These are phyloP conservation scores for Epichloe bromicola DNA, from an alignment of 2,329 filamentous ascomycete species.

Conservation along the genomic window DNA sequence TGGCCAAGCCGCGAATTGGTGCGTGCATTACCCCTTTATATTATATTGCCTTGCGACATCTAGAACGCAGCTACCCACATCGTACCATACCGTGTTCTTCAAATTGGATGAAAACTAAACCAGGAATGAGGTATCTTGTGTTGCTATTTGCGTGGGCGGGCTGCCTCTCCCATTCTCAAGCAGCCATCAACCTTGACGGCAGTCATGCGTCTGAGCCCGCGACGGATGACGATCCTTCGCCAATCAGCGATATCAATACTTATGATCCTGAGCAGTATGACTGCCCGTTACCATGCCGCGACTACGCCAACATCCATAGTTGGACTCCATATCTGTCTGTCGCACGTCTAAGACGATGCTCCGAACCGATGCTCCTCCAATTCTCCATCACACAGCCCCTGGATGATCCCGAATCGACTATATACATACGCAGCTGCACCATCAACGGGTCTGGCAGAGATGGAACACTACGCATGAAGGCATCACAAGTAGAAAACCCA, in stretches of 20 bases:
- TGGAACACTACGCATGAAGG: not conserved
- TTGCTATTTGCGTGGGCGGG: not conserved
- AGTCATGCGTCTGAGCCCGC: constrained; percentile 4
- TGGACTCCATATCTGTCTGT: constrained; percentile 12
- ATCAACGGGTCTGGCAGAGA: not conserved
- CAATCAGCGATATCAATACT: constrained; percentile 8
- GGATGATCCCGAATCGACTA: constrained; percentile 3
- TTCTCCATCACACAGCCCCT: constrained; percentile 6
- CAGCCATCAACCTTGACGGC: constrained; percentile 10
- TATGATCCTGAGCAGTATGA: constrained; percentile 12
- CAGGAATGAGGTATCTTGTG: not conserved
- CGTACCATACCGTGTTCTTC: not conserved
- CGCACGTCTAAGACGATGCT: constrained; percentile 10
- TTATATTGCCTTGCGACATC: too few relatives aligned
- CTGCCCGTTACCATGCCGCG: constrained; percentile 9
- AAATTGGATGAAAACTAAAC: not conserved
- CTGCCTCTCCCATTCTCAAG: not conserved
- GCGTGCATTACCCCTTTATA: too few relatives aligned
- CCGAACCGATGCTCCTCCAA: constrained; percentile 5
- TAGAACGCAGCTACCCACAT: not conserved
- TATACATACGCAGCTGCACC: constrained; percentile 8
- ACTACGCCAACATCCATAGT: constrained; percentile 11
- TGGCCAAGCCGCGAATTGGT: too few relatives aligned
- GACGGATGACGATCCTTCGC: constrained; percentile 8
- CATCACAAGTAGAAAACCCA: not conserved